Base-by-base conservation (phyloP, 2,329 filamentous ascomycete genomes). In the Westerdykella ornata region DNA sequence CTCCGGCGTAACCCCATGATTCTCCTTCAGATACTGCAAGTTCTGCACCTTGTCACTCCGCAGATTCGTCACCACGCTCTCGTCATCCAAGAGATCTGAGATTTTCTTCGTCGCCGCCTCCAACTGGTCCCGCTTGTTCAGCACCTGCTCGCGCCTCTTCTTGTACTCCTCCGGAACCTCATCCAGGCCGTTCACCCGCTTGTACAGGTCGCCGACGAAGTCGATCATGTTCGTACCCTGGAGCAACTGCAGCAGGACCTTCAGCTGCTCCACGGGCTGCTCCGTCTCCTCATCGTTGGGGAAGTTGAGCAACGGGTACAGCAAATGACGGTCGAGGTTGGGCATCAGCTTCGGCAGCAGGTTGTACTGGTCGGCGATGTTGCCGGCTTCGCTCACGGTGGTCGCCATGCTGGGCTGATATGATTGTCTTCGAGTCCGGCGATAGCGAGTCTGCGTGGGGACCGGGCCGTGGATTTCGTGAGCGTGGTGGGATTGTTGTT, bases 141-240 rank as follows among this genome's bases (percentile, higher is more conserved):
- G 73, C 47, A 97, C 89, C 64, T 89, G 83, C 67, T 96, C 85
- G 62, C 88, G 79, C 81, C 92, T 94, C 68, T 85, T 82, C 57
- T 81, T 79, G 68, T 89, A 97, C 69, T 96, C 88, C 49, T 84
- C 77, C 38, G 92, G 89, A 41, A 85, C 73, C 48, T 86, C 78
- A 46, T 84, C 76, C 51, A 88, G 79, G 57, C 82, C 77, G 73
- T 97, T 81, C 53, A 98, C 80, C 62, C 96, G 85, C 66, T 85
- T 85, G 76, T 94, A 88, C 54, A 98, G 74, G 61, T 84, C 85
- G 62, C 89, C 89, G 41, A 97, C 87, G 67, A 94, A 98, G 71
- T 98, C 92, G 60, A 85, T 92, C 92, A 98, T 98, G 76, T 97
- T 96, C 62, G 92, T 97, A 68, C 88, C 83, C 74, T 94, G 90